phyloP scores from a whole-genome alignment of 495 filamentous ascomycete species.

The Aspergillus avenaceus region DNA sequence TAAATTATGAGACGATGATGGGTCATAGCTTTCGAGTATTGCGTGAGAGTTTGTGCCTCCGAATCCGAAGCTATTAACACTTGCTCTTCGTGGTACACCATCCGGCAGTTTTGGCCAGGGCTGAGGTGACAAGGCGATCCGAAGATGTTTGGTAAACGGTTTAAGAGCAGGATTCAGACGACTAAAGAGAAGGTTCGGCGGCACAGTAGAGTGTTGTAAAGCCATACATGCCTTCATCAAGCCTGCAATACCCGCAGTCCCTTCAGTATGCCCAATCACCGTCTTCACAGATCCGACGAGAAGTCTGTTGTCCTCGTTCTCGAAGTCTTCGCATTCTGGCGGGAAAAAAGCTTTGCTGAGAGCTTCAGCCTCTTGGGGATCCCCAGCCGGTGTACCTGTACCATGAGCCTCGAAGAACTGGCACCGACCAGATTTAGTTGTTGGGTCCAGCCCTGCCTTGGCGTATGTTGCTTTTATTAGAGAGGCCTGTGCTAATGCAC shows the following conservation, averaged over 20 bases:
- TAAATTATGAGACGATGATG: background rate
- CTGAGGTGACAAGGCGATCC: slow-evolving; percentile 32
- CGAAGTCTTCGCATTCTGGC: slow-evolving; percentile 13
- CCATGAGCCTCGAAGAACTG: slow-evolving; percentile 23
- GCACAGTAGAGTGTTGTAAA: slow-evolving; percentile 41
- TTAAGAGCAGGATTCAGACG: slow-evolving; percentile 40
- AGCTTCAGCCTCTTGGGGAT: slow-evolving; percentile 56
- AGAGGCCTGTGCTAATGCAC: slow-evolving; percentile 44
- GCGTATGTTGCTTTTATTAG: slow-evolving; percentile 44
- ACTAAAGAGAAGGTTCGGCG: slow-evolving; percentile 51
- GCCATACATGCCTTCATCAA: slow-evolving; percentile 49
- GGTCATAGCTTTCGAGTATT: slow-evolving; percentile 37
- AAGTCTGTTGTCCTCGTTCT: slow-evolving; percentile 26
- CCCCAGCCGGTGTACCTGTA: slow-evolving; percentile 57
- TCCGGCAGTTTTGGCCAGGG: slow-evolving; percentile 15
- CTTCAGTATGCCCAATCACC: slow-evolving; percentile 48
- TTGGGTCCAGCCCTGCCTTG: slow-evolving; percentile 27
- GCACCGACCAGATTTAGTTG: background rate
- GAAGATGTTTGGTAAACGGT: slow-evolving; percentile 34
- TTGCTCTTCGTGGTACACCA: slow-evolving; percentile 21
- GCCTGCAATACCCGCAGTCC: slow-evolving; percentile 52
- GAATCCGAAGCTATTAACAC: slow-evolving; percentile 51
- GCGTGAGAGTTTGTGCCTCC: slow-evolving; percentile 62
- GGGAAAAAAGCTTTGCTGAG: slow-evolving; percentile 42
- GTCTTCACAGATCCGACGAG: slow-evolving; percentile 48